Percentiles rank a stretch among this genome's conserved stretches.
Evolutionary conservation across 495 filamentous ascomycete species (phyloP).

Genomic region (Penicillium desertorum): DNA sequence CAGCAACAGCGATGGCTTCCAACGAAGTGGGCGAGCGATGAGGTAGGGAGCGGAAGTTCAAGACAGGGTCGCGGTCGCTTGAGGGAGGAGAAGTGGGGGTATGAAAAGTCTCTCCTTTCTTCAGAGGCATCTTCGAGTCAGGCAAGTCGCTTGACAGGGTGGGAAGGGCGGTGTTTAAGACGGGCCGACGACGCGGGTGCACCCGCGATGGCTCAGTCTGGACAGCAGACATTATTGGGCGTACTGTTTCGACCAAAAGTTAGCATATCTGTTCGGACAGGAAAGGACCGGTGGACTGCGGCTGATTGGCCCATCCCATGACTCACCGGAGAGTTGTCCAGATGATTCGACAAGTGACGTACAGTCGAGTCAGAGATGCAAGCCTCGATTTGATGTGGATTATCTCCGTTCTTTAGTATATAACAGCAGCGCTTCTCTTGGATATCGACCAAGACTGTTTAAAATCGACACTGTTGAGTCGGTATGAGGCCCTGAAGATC

Average conservation of each 20-base stretch:
- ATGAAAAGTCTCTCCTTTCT: constrained; percentile 55
- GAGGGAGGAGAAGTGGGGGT: constrained; percentile 44
- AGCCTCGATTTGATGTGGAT: constrained; percentile 1
- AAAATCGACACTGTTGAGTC: background rate
- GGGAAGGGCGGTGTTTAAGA: constrained; percentile 34
- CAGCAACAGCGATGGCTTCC: constrained; percentile 47
- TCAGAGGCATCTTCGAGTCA: constrained; percentile 34
- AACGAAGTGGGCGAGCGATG: constrained; percentile 52
- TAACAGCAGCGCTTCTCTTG: constrained; percentile 5
- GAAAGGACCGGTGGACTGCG: constrained; percentile 6
- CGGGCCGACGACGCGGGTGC: constrained; percentile 39
- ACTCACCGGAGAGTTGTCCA: constrained; percentile 22
- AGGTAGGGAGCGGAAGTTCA: constrained; percentile 48
- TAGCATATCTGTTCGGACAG: constrained; percentile 14
- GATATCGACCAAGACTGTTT: background rate
- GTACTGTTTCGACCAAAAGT: constrained; percentile 15
- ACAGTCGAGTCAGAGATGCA: constrained; percentile 24
- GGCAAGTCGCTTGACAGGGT: constrained; percentile 27
- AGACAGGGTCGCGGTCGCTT: constrained; percentile 41
- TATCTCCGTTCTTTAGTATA: constrained; percentile 8
- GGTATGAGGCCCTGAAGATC: background rate
- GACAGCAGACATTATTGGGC: constrained; percentile 25
- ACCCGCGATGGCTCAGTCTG: constrained; percentile 27
- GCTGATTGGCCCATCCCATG: constrained; percentile 25
- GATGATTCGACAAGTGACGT: constrained; percentile 27